A percentile compares a stretch with the other conserved stretches of the same genome.
phyloP scores from a whole-genome alignment of 2,329 filamentous ascomycete species.

The Orbilia brochopaga region DNA sequence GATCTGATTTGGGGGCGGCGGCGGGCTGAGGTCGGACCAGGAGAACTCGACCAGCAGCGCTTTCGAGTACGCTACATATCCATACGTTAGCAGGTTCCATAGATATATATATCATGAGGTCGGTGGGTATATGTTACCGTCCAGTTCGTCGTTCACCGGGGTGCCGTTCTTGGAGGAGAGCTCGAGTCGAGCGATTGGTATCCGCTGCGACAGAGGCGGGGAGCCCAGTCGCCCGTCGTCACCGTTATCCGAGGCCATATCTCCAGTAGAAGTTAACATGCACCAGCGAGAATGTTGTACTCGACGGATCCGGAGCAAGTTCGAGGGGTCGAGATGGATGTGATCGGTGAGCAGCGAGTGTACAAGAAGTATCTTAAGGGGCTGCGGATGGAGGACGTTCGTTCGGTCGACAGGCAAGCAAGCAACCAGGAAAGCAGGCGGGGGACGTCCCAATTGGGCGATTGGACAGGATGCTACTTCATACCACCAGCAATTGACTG shows the following conservation, averaged over 20 bases:
- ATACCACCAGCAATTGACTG: neutral
- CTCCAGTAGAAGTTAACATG: no score
- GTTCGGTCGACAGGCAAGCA: neutral
- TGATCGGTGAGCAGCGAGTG: no score
- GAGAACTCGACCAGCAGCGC: conserved; percentile 48
- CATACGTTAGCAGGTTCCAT: neutral
- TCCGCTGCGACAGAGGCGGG: conserved; percentile 49
- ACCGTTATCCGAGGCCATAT: neutral
- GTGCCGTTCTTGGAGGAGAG: conserved; percentile 45
- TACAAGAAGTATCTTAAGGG: no score
- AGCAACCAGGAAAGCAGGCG: neutral
- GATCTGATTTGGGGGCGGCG: conserved; percentile 35
- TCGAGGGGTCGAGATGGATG: no score
- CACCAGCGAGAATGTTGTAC: no score
- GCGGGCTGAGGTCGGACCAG: conserved; percentile 47
- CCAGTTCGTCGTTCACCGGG: conserved; percentile 47
- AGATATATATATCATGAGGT: neutral
- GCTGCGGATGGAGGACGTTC: no score
- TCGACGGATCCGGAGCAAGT: no score
- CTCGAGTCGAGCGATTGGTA: conserved; percentile 49
- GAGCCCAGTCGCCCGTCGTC: conserved; percentile 43
- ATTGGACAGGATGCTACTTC: neutral
- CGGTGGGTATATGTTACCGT: conserved; percentile 23
- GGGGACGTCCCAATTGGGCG: neutral
- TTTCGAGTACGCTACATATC: conserved; percentile 39